A percentile compares a stretch with the other conserved stretches of the same genome.
Evolutionary conservation across 2,329 filamentous ascomycete species (phyloP).

Genomic region (Ascochyta fabae): DNA sequence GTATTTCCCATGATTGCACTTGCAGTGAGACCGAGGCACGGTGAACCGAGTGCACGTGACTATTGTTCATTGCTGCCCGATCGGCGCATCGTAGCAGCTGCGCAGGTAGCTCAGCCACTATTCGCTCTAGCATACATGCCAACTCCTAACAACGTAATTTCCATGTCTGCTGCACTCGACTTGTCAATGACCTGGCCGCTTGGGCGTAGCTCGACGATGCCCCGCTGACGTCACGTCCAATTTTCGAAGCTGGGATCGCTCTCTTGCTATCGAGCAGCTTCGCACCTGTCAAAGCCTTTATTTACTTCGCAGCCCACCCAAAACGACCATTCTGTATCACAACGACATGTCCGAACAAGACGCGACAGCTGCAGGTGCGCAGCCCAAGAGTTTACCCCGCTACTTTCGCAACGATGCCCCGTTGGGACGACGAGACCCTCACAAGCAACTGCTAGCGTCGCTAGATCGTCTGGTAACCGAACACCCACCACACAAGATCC

Average conservation of each 20-base stretch:
- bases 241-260: background rate
- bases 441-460: slow-evolving; percentile 59
- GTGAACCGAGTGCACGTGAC: background rate
- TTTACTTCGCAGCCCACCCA: slow-evolving; percentile 1
- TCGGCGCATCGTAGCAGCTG: background rate
- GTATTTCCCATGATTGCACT: background rate
- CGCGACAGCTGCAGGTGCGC: slow-evolving; percentile 16
- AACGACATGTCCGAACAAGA: slow-evolving; percentile 39
- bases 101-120: background rate
- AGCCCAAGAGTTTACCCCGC: slow-evolving; percentile 44
- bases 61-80: background rate
- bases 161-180: background rate
- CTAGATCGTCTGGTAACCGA: slow-evolving; percentile 57
- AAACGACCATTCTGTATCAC: background rate
- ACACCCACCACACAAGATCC: slow-evolving; percentile 54
- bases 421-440: slow-evolving; percentile 51
- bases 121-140: background rate
- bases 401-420: slow-evolving; percentile 52
- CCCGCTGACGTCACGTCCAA: slow-evolving; percentile 34
- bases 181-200: background rate
- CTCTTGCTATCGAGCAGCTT: background rate
- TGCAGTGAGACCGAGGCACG: background rate
- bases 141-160: background rate
- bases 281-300: background rate
- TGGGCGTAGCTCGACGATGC: slow-evolving; percentile 1